Evolutionary conservation across 805 yeast species (phyloP).

Genomic region (Metschnikowia cerradonensis): DNA sequence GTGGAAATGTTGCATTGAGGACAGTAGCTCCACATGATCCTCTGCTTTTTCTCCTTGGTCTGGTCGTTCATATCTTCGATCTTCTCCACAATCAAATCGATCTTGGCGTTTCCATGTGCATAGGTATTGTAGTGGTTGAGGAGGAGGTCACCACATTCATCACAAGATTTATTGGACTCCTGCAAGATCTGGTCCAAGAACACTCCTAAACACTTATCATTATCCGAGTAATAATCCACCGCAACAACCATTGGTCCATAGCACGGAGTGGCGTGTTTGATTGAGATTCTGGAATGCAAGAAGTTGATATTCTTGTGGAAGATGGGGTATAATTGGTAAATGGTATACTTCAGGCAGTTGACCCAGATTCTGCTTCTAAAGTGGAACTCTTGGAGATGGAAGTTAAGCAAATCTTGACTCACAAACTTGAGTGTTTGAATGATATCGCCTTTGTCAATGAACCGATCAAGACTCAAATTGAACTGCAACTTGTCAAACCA

Average conservation of each 20-base stretch:
- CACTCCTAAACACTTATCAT: conserved; percentile 85
- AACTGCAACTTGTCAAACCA: conserved; percentile 26
- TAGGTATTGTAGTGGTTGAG: conserved; percentile 79
- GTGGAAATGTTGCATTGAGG: conserved; percentile 70
- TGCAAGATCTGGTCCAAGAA: conserved; percentile 75
- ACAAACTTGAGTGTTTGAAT: conserved; percentile 34
- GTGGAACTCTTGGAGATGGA: conserved; percentile 49
- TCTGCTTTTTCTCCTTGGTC: conserved; percentile 41
- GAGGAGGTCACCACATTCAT: conserved; percentile 72
- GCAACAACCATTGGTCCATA: conserved; percentile 82
- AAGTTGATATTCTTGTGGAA: conserved; percentile 76
- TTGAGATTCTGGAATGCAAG: conserved; percentile 76
- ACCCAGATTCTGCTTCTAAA: conserved; percentile 47
- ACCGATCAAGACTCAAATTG: conserved; percentile 21
- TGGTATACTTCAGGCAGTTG: conserved; percentile 31
- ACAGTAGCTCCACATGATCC: conserved; percentile 91
- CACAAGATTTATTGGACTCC: conserved; percentile 64
- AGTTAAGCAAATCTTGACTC: conserved; percentile 33
- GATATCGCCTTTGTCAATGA: conserved; percentile 33
- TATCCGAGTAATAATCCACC: conserved; percentile 86
- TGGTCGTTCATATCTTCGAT: conserved; percentile 22
- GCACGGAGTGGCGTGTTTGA: conserved; percentile 86
- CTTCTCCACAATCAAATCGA: conserved; percentile 71
- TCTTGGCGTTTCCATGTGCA: conserved; percentile 81
- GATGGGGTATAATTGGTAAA: conserved; percentile 40